A percentile compares a stretch with the other conserved stretches of the same genome.
These are phyloP conservation scores for Aquilaria sinensis DNA, from an alignment of 345 rosid genomes.

Conservation along the genomic window DNA sequence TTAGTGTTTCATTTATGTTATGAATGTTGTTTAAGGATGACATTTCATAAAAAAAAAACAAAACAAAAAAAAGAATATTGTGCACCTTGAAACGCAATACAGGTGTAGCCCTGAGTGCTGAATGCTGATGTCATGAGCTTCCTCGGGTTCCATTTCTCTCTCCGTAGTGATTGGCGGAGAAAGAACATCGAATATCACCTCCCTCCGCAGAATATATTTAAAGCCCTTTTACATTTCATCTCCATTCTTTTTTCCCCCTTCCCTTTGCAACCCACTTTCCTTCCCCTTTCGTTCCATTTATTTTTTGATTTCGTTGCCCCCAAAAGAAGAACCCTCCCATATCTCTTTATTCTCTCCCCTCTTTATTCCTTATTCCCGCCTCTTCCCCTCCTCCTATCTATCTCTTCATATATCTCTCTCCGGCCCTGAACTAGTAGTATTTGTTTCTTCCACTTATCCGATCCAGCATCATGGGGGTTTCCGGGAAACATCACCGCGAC, in stretches of 20 bases:
- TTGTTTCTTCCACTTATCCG: background rate
- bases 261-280: conserved; percentile 22
- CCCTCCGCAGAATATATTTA: conserved; percentile 15
- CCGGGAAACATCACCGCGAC: conserved; percentile 47
- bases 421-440: too few species aligned
- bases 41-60: background rate
- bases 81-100: background rate
- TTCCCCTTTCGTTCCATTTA: conserved; percentile 18
- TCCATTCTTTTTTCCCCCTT: background rate
- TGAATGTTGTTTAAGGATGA: background rate
- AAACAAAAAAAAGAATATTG: too few species aligned
- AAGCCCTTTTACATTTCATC: conserved; percentile 7
- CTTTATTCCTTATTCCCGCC: conserved; percentile 16
- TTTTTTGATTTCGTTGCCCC: conserved; percentile 28
- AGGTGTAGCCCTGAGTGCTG: background rate
- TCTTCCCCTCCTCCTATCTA: conserved; percentile 11
- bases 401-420: too few species aligned
- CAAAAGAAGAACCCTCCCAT: conserved; percentile 15
- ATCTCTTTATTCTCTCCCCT: conserved; percentile 8
- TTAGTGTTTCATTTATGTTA: too few species aligned
- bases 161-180: conserved; percentile 13
- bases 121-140: conserved; percentile 40
- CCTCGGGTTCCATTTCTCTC: conserved; percentile 55
- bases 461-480: conserved; percentile 39
- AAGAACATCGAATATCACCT: conserved; percentile 20